These are phyloP conservation scores for Oryza longistaminata DNA, from an alignment of 176 grass and related monocot species.

Conservation along the genomic window DNA sequence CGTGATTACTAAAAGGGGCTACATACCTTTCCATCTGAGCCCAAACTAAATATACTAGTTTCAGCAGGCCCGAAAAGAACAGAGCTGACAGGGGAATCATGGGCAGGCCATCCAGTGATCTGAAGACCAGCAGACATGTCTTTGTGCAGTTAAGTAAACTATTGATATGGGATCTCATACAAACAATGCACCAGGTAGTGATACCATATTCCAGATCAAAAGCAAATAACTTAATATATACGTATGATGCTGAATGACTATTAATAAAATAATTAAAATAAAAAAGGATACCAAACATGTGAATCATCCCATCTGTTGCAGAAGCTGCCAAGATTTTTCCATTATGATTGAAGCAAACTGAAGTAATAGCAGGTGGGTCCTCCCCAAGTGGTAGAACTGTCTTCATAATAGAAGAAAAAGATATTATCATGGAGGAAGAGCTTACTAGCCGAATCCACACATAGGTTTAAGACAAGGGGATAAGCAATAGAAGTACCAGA, in stretches of 20 bases:
- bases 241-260: conserved; percentile 3
- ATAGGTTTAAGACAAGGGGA: conserved; percentile 25
- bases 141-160: conserved; percentile 52
- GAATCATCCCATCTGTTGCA: conserved; percentile 97
- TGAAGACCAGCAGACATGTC: conserved; percentile 99
- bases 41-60: conserved; percentile 96
- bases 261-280: background rate
- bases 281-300: conserved; percentile 97
- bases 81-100: conserved; percentile 86
- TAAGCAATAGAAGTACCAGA: conserved; percentile 60
- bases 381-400: conserved; percentile 92
- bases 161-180: conserved; percentile 9
- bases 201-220: conserved; percentile 15
- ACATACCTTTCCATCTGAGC: conserved; percentile 85
- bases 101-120: conserved; percentile 98
- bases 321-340: conserved; percentile 94
- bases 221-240: conserved; percentile 10
- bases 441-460: conserved; percentile 3
- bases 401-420: conserved; percentile 55
- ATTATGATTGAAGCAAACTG: conserved; percentile 97
- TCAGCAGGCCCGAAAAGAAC: conserved; percentile 93
- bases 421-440: background rate
- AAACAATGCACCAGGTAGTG: conserved; percentile 13
- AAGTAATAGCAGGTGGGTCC: conserved; percentile 95
- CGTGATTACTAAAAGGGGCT: conserved; percentile 17